phyloP scores from a whole-genome alignment of 106 monocot species.

The Cymbidium sinense region DNA sequence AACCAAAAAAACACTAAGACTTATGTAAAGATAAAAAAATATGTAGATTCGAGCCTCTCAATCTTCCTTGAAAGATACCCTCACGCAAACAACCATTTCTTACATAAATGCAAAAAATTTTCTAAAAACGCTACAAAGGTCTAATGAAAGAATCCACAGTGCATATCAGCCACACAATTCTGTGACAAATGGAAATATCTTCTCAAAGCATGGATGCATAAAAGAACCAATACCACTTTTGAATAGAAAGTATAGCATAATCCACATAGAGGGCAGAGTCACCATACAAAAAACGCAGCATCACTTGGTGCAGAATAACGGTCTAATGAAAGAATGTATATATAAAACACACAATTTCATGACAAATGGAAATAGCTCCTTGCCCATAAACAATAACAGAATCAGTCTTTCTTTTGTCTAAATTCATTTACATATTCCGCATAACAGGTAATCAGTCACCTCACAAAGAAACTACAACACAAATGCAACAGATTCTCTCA shows the following conservation, averaged over 20 bases:
- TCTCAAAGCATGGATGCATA: not conserved
- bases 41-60: not conserved
- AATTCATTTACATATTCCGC: not conserved
- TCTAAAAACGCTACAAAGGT: not conserved
- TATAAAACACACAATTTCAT: not conserved
- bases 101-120: not conserved
- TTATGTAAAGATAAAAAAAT: not conserved
- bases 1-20: not conserved
- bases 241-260: not conserved
- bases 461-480: not conserved
- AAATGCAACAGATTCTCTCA: not conserved
- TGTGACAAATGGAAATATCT: not conserved
- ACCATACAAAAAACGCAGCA: not conserved
- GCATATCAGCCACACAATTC: not conserved
- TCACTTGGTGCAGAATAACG: not conserved
- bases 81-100: not conserved
- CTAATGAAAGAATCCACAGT: not conserved
- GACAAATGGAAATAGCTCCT: not conserved
- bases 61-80: not conserved
- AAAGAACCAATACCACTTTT: not conserved
- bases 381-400: not conserved
- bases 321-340: not conserved
- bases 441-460: not conserved
- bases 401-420: not conserved
- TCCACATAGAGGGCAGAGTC: not conserved